A percentile compares a stretch with the other conserved stretches of the same genome.
Evolutionary conservation across 192 early-diverging fungal species (phyloP).

Genomic region (Mortierella antarctica): DNA sequence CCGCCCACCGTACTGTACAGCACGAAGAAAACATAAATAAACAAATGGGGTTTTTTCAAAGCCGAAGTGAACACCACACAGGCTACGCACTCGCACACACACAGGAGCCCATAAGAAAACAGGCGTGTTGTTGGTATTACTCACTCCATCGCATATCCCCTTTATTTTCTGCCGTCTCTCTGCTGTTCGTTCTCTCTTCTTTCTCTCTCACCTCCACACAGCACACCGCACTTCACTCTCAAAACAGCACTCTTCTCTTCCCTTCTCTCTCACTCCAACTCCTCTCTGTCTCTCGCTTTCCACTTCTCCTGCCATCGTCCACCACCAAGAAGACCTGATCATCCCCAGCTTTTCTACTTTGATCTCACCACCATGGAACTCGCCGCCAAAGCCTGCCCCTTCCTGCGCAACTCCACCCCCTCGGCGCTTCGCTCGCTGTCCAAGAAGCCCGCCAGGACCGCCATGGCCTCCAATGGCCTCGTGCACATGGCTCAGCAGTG

Average conservation of each 20-base stretch:
- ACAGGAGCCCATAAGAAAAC: neutral
- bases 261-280: neutral
- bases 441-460: constrained; percentile 36
- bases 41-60: too few relatives aligned
- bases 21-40: too few relatives aligned
- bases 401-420: constrained; percentile 77
- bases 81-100: neutral
- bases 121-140: neutral
- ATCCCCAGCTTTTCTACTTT: neutral
- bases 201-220: neutral
- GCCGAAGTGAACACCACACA: neutral
- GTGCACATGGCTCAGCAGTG: constrained; percentile 74
- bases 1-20: too few relatives aligned
- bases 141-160: neutral
- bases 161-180: neutral
- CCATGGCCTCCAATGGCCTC: constrained; percentile 56
- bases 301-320: neutral
- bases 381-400: constrained; percentile 74
- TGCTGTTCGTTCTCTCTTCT: neutral
- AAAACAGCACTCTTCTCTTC: neutral
- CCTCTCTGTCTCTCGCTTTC: neutral
- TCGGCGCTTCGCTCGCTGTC: constrained; percentile 74
- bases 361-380: constrained; percentile 35
- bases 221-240: neutral
- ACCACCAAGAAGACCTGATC: neutral